phyloP scores from a whole-genome alignment of 805 yeast species.

The Nakazawaea laoshanensis region DNA sequence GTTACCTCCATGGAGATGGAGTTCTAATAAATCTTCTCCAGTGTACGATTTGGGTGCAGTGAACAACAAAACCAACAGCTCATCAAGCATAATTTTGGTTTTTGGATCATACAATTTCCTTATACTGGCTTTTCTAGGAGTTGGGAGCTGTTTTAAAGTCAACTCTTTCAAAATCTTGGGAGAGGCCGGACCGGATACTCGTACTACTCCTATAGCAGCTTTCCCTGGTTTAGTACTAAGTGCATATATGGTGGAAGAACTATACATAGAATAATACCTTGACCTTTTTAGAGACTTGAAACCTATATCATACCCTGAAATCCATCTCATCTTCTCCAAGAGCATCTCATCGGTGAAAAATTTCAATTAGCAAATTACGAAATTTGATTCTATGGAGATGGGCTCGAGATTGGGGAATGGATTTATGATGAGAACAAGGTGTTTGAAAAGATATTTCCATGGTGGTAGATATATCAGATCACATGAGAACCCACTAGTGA shows the following conservation, averaged over 20 bases:
- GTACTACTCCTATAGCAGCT: slow-evolving; percentile 80
- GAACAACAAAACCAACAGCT: slow-evolving; percentile 66
- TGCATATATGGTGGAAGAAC: slow-evolving; percentile 75
- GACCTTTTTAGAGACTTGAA: too few relatives aligned
- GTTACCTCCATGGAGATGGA: slow-evolving; percentile 92
- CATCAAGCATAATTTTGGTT: slow-evolving; percentile 48
- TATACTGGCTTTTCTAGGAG: slow-evolving; percentile 48
- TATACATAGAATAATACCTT: too few relatives aligned
- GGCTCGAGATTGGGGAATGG: too few relatives aligned
- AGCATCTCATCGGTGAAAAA: too few relatives aligned
- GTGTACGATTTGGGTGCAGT: slow-evolving; percentile 74
- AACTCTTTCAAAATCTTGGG: slow-evolving; percentile 33
- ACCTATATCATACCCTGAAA: too few relatives aligned
- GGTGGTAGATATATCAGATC: too few relatives aligned
- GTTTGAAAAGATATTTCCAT: too few relatives aligned
- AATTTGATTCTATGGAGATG: too few relatives aligned
- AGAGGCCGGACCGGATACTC: slow-evolving; percentile 72
- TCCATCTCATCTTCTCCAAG: too few relatives aligned
- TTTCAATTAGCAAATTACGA: too few relatives aligned
- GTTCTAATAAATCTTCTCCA: slow-evolving; percentile 84
- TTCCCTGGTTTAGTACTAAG: slow-evolving; percentile 75
- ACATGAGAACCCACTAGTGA: too few relatives aligned
- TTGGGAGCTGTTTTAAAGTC: slow-evolving; percentile 32
- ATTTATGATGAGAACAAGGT: too few relatives aligned
- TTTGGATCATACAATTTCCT: slow-evolving; percentile 43